phyloP scores from a whole-genome alignment of 371 early-diverging fungal species.

The Syncephalastrum contaminatum region DNA sequence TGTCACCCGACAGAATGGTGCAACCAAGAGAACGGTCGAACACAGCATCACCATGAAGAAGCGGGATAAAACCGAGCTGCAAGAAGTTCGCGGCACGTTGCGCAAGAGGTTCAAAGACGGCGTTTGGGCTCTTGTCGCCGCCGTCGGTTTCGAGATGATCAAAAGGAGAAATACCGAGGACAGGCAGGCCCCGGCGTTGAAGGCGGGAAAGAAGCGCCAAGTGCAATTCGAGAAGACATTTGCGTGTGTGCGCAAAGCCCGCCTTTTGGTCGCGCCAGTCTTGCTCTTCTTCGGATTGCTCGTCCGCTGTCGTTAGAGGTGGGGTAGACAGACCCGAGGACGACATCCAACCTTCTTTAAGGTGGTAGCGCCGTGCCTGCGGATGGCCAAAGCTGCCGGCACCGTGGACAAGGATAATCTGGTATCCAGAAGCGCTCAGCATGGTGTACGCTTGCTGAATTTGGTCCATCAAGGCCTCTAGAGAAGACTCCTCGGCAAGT shows the following conservation, averaged over 20 bases:
- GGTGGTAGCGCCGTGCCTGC: conserved; percentile 33
- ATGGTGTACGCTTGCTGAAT: conserved; percentile 22
- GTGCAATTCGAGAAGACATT: conserved; percentile 27
- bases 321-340: conserved; percentile 14
- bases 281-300: not conserved
- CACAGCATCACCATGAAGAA: conserved; percentile 52
- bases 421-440: conserved; percentile 20
- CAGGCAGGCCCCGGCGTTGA: conserved; percentile 31
- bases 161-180: conserved; percentile 34
- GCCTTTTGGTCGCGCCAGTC: conserved; percentile 13
- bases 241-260: conserved; percentile 32
- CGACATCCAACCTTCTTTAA: conserved; percentile 38
- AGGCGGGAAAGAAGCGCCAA: conserved; percentile 18
- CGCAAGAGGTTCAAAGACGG: conserved; percentile 13
- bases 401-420: conserved; percentile 42
- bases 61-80: conserved; percentile 40
- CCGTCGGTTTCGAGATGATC: conserved; percentile 32
- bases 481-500: conserved; percentile 13
- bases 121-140: conserved; percentile 19
- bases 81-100: conserved; percentile 23
- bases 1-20: conserved; percentile 51
- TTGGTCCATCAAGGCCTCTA: conserved; percentile 24
- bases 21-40: conserved; percentile 36
- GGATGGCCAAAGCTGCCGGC: conserved; percentile 56
- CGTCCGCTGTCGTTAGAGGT: conserved; percentile 3